Base-by-base conservation (phyloP, 208 protist species). In the Leishmania martiniquensis region DNA sequence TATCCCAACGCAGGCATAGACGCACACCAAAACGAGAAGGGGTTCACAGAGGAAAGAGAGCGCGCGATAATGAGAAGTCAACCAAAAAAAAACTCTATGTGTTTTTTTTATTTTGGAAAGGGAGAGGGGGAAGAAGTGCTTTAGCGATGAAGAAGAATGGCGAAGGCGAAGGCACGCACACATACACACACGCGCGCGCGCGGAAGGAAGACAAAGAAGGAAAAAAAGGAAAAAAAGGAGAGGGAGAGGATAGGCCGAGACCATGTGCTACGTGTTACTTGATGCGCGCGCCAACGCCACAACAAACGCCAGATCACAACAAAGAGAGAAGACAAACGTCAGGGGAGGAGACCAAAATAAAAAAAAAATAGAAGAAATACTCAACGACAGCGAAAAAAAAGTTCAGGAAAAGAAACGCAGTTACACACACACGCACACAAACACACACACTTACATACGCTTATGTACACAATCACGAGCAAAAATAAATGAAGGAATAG, bases 41-140 rank as follows among this genome's bases (percentile, higher is more conserved):
- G n/a, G n/a, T n/a, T n/a, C n/a, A n/a, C n/a, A n/a, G n/a, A n/a
- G n/a, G n/a, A n/a, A n/a, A n/a, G n/a, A n/a, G n/a, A n/a, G n/a
- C n/a, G n/a, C n/a, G n/a, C n/a, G n/a, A n/a, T n/a, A n/a, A n/a
- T n/a, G n/a, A n/a, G n/a, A n/a, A n/a, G n/a, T n/a, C n/a, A n/a
- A n/a, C n/a, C n/a, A 73, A 63, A 42, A 66, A 47, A 73, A 72
- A 65, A 29, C 51, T 37, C 10, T 62, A 54, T 57, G 22, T 57
- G 13, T 51, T 57, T 12, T 62, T 20, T 62, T 62, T 32, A 2
- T 29, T 37, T 34, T 37, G n/a, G n/a, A n/a, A n/a, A n/a, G n/a
- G n/a, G n/a, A n/a, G n/a, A n/a, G n/a, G n/a, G n/a, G n/a, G n/a
- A n/a, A n/a, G n/a, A n/a, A n/a, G n/a, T n/a, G n/a, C 15, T n/a